Percentiles rank a stretch among this genome's conserved stretches.
Conservation (phyloP, 768 basidiomycete genomes). For the Auriscalpium vulgare region DNA sequence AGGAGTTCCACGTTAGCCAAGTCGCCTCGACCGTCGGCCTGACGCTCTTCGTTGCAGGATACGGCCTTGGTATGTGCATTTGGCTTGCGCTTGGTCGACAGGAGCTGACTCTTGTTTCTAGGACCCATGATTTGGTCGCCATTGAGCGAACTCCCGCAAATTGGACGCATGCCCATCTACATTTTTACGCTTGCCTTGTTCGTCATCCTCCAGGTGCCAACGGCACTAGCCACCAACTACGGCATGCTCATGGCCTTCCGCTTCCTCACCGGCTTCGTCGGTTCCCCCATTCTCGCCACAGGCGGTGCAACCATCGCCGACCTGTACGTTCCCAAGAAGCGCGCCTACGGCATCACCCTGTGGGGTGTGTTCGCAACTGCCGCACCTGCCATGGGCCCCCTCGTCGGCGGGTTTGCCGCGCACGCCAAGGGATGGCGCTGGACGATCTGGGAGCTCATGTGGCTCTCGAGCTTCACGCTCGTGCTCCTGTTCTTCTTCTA, state of each 20-base stretch:
- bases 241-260: constrained; percentile 25
- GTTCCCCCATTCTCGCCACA: constrained; percentile 27
- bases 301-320: constrained; percentile 24
- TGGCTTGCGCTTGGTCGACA: not conserved
- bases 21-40: constrained; percentile 24
- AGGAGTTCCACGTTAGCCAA: constrained; percentile 22
- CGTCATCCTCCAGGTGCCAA: constrained; percentile 27
- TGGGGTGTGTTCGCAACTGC: constrained; percentile 22
- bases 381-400: constrained; percentile 25
- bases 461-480: constrained; percentile 22
- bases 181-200: constrained; percentile 25
- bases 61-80: constrained; percentile 16
- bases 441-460: constrained; percentile 28
- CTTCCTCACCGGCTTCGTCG: constrained; percentile 27
- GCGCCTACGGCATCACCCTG: constrained; percentile 21
- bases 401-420: constrained; percentile 27
- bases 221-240: constrained; percentile 24
- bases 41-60: constrained; percentile 22
- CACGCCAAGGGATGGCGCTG: constrained; percentile 26
- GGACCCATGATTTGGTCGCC: constrained; percentile 26
- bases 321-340: constrained; percentile 17
- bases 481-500: constrained; percentile 22
- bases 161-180: constrained; percentile 27
- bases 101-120: not conserved
- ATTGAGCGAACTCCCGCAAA: constrained; percentile 24